Conservation (phyloP, 2,329 filamentous ascomycete species). For the Ceratocystis alfenasii region DNA sequence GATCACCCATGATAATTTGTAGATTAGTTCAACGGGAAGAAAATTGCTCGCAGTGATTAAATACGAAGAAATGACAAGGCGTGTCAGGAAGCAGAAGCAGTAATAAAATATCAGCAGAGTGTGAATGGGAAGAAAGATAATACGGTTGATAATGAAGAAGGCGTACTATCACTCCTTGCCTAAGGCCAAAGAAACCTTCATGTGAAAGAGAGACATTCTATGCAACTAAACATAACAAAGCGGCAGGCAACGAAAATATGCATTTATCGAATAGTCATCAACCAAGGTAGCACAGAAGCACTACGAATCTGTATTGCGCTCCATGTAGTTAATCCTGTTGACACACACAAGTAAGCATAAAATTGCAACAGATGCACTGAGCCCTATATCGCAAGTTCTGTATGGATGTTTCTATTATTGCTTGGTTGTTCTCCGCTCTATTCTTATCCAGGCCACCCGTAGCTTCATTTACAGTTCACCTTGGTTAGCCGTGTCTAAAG, state of each 20-base stretch:
- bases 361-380: no score
- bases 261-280: background rate
- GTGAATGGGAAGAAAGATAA: background rate
- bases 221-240: constrained; percentile 2
- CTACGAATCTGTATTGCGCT: no score
- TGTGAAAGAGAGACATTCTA: constrained; percentile 9
- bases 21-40: background rate
- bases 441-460: background rate
- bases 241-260: background rate
- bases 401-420: background rate
- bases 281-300: background rate
- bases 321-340: no score
- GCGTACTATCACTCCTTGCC: background rate
- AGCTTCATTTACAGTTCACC: background rate
- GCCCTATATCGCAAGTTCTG: no score
- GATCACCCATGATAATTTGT: constrained; percentile 45
- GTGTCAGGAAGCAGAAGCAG: background rate
- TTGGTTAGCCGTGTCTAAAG: constrained; percentile 9
- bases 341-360: no score
- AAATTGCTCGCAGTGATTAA: no score
- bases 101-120: background rate
- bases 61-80: no score
- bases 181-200: background rate
- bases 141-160: background rate
- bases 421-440: background rate